Base-by-base conservation (phyloP, 805 yeast species). In the Debaryomyces hansenii region DNA sequence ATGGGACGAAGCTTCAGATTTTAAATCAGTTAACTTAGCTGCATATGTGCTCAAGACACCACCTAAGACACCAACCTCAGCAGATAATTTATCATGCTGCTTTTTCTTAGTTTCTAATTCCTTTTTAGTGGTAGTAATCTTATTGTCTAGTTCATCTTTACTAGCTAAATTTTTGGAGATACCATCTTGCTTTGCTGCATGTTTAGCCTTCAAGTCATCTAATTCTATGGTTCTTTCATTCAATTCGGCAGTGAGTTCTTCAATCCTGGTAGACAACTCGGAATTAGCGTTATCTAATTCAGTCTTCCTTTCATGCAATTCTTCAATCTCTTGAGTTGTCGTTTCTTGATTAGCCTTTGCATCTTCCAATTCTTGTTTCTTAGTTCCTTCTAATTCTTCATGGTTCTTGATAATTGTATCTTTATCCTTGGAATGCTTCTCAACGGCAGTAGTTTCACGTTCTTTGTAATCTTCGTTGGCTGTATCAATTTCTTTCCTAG, bases 381-480 rank as follows among this genome's bases (percentile, higher is more conserved):
- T 73, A 50, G 77, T 72, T 18, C 71, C 72, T 44, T 67, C 71
- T 56, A 75, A 67, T 49, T 74, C 72, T 38, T 66, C 77, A 47
- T 77, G 78, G 51, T 71, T 75, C 51, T 63, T 64, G 36, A 59
- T 47, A 44, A 77, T 62, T 24, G 68, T 66, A 42, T 71, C 77
- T 57, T 74, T 75, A 55, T 77, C 76, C 16, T 58, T 59, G 11
- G 53, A 69, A 54, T 79, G 84, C 46, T 71, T 66, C 40, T 63
- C 78, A 37, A 73, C 74, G 5, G 82, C 78, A 39, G 69, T 65
- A 15, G 54, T 58, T 62, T 79, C 84, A 37, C 78, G 72, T n/a
- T 64, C 64, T 43, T 65, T 74, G 48, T 64, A 77, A 37, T 77
- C 80, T 15, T 59, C 60, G 35, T 63, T 67, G 47, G 78, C 78